Base-by-base conservation (phyloP, 169 alveolate species). In the Eimeria necatrix region DNA sequence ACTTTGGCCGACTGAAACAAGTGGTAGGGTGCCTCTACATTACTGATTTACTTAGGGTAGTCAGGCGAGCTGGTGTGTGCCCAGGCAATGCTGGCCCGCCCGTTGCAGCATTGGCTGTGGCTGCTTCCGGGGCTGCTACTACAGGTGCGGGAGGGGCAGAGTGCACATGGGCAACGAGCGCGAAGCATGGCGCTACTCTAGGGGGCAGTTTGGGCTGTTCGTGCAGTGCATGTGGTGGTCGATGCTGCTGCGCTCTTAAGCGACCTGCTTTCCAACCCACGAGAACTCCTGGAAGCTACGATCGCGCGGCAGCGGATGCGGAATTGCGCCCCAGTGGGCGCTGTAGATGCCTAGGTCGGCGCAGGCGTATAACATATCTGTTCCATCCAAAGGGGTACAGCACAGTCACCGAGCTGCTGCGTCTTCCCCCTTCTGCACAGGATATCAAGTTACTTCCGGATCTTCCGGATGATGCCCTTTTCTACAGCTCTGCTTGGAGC, bases 361-460 rank as follows among this genome's bases (percentile, higher is more conserved):
- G 90, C 74, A 51, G 51, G 53, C 90, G 18, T 51, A 51, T 81
- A 26, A 81, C 73, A 14, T 81, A 81, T 26, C 74, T 81, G 48
- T 81, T 24, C 73, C 90, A 81, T 18, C 90, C 90, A 41, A 81
- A 81, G 74, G 90, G 90, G 2, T 81, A 24, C 53, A 16, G 73
- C 24, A 22, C 90, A 16, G 26, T 81, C 71, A 53, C 90, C 32
- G 90, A 81, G 53, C 90, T 81, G 22, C 10, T 81, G 74, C 73
- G 52, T 14, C 90, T 81, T 14, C 74, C 90, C 59, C 53, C 56
- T 24, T 52, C 53, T 56, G 74, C 91, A 2, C 88, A 91, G 59
- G 95, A 78, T 41, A 73, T 48, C 41, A 80, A 53, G 46, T 91
- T 91, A 14, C 61, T 91, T 26, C 95, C 95, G 51, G 95, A 91